Base-by-base conservation (phyloP, 2,329 filamentous ascomycete genomes). In the Colletotrichum tofieldiae region DNA sequence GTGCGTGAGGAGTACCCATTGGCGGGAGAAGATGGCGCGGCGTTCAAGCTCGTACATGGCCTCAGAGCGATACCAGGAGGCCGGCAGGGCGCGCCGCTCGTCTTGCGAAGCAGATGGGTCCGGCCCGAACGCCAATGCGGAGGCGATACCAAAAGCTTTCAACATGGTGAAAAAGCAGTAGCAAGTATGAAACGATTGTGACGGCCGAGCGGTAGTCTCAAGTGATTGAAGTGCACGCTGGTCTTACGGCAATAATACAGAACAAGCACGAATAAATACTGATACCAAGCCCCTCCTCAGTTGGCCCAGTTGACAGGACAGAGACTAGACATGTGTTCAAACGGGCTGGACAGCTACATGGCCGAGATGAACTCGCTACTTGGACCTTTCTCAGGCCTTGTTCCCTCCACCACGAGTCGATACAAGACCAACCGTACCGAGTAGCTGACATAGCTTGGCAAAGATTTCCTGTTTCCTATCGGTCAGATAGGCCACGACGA, bases 1-100 rank as follows among this genome's bases (percentile, higher is more conserved):
- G 58, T 76, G 78, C 23, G 75, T 73, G 29, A 79, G 71, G 60
- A 76, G 76, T 23, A 80, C 55, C 80, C 79, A 82, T 61, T 76
- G 77, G 73, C 79, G 78, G 2, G 81, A 82, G 75, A 84, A 84
- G 43, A 84, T 81, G 16, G 82, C 80, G n/a, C 82, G 77, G 43
- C 82, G 75, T 69, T 84, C 82, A 5, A 84, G 77, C 72, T 83
- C 78, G 73, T 83, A 84, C 78, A 84, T 82, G 51, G 79, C 81
- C 14, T 75, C 73, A 0, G 70, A 72, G 16, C 54, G 60, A 37
- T 78, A 78, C 75, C 75, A 78, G 12, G 73, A 52, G 0, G 76
- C 74, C 6, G 77, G 77, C 37, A 78, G 69, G 20, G 77, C 77
- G 16, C 67, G 68, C 20, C 43, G 43, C 43, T 45, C 16, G 16